Evolutionary conservation across 2,329 filamentous ascomycete species (phyloP).

Genomic region (Botryotinia globosa): DNA sequence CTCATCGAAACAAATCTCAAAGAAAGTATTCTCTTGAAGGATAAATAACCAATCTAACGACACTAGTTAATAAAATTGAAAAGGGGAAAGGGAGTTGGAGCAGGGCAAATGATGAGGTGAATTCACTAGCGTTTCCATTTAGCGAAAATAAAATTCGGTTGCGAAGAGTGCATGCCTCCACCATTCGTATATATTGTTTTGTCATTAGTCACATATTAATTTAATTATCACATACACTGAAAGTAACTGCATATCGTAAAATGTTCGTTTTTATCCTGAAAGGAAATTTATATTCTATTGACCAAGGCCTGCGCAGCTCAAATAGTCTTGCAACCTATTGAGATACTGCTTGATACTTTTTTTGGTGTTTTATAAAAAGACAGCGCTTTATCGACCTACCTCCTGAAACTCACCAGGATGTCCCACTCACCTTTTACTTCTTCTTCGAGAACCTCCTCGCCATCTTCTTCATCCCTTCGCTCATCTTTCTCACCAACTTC

Average conservation of each 20-base stretch:
- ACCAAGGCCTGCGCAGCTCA: neutral
- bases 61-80: neutral
- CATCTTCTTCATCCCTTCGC: neutral
- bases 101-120: neutral
- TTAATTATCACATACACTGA: neutral
- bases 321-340: neutral
- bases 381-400: neutral
- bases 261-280: no score
- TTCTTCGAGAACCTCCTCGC: neutral
- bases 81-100: neutral
- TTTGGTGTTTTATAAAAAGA: neutral
- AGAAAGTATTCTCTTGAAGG: neutral
- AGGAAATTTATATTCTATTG: neutral
- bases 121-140: neutral
- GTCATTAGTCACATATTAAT: neutral
- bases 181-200: neutral
- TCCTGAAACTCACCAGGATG: neutral
- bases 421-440: neutral
- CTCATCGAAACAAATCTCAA: neutral
- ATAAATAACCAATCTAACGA: neutral
- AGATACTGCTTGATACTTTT: neutral
- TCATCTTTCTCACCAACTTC: neutral
- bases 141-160: neutral
- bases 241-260: neutral
- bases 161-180: neutral